A percentile compares a stretch with the other conserved stretches of the same genome.
These are phyloP conservation scores for Picochlorum sp. DNA, from an alignment of 139 green algal genomes.

Conservation along the genomic window DNA sequence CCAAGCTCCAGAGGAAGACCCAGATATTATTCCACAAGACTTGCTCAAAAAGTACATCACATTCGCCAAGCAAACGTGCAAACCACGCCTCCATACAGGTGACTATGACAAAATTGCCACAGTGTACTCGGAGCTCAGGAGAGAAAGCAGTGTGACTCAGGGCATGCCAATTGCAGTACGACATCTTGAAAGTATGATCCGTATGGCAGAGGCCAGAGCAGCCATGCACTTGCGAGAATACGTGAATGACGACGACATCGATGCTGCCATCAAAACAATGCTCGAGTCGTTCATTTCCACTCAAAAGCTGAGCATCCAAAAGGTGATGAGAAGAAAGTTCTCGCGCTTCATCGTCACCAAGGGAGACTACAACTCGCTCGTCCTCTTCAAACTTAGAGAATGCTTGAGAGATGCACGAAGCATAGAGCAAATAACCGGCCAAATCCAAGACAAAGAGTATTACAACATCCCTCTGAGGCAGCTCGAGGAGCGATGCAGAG, in stretches of 20 bases:
- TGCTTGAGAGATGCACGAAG: slow-evolving; percentile 47
- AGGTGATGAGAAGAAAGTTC: slow-evolving; percentile 72
- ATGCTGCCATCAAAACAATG: slow-evolving; percentile 78
- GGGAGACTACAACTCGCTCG: slow-evolving; percentile 86
- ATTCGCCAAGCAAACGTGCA: slow-evolving; percentile 81
- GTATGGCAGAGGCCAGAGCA: slow-evolving; percentile 92
- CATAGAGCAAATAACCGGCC: slow-evolving; percentile 23
- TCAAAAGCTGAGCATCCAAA: slow-evolving; percentile 94
- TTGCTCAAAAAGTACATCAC: slow-evolving; percentile 96
- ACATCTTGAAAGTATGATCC: slow-evolving; percentile 95
- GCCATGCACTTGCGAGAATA: slow-evolving; percentile 89
- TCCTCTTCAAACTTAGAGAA: slow-evolving; percentile 60
- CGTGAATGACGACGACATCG: slow-evolving; percentile 77
- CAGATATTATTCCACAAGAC: slow-evolving; percentile 72
- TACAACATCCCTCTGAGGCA: slow-evolving; percentile 14
- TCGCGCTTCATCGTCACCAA: slow-evolving; percentile 57
- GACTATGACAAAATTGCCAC: slow-evolving; percentile 72
- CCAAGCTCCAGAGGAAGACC: slow-evolving; percentile 29
- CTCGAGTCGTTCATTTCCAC: slow-evolving; percentile 90
- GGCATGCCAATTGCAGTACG: slow-evolving; percentile 95
- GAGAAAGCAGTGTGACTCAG: slow-evolving; percentile 62
- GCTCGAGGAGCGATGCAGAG: slow-evolving; percentile 69
- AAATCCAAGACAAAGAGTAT: slow-evolving; percentile 20
- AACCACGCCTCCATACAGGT: slow-evolving; percentile 50
- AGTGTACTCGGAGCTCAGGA: slow-evolving; percentile 71